These are phyloP conservation scores for Prosopis cineraria DNA, from an alignment of 306 rosid genomes.

Conservation along the genomic window DNA sequence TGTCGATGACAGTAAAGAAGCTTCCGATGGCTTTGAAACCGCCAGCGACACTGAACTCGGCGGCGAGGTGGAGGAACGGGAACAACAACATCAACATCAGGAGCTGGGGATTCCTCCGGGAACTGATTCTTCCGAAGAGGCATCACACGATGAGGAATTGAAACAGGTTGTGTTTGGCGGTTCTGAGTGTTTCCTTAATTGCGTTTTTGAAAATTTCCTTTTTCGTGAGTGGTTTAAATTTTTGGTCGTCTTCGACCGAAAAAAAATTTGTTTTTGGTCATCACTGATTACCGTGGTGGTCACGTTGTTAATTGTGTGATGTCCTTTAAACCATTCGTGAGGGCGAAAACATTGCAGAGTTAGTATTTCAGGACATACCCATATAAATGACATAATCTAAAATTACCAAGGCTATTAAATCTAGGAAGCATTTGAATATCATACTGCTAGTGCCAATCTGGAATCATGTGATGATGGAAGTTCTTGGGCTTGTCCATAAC, in stretches of 20 bases:
- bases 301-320: background rate
- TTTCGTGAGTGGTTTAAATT: background rate
- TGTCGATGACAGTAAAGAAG: constrained; percentile 3
- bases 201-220: background rate
- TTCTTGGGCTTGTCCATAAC: background rate
- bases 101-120: constrained; percentile 5
- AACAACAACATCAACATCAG: background rate
- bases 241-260: background rate
- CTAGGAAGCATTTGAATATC: background rate
- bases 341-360: background rate
- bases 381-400: background rate
- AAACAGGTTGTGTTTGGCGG: constrained; percentile 1
- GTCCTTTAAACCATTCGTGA: background rate
- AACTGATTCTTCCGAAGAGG: constrained; percentile 11
- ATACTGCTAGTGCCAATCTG: background rate
- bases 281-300: background rate
- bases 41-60: constrained; percentile 25
- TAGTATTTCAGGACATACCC: background rate
- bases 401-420: background rate
- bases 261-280: too few species aligned
- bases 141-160: background rate
- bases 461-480: background rate
- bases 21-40: constrained; percentile 29
- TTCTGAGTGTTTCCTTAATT: background rate
- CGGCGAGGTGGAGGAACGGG: constrained; percentile 15